Evolutionary conservation across 768 basidiomycete species (phyloP).

Genomic region (Suillus brevipes): DNA sequence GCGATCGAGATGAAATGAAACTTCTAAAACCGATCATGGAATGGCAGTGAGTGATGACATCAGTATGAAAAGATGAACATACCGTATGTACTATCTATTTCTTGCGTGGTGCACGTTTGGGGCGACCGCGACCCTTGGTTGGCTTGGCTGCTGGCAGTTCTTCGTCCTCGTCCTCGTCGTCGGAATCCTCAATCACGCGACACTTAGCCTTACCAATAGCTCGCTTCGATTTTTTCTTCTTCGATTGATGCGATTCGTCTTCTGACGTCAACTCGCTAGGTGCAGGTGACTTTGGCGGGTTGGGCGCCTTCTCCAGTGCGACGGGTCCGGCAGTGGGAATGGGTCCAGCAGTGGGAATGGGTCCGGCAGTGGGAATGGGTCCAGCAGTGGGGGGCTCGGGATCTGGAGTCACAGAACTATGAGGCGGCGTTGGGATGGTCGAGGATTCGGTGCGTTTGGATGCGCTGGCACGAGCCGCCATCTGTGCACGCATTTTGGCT

Average conservation of each 20-base stretch:
- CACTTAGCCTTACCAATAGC: background rate
- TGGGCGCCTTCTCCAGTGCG: no score
- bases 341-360: background rate
- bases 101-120: background rate
- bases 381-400: no score
- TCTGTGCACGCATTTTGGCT: background rate
- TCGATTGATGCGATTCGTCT: background rate
- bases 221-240: background rate
- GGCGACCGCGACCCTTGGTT: background rate
- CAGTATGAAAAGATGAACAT: background rate
- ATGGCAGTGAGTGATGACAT: no score
- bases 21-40: no score
- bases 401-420: background rate
- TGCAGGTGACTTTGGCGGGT: background rate
- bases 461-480: background rate
- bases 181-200: background rate
- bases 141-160: background rate
- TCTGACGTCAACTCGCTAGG: background rate
- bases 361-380: no score
- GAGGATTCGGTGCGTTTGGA: background rate
- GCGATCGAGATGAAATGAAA: no score
- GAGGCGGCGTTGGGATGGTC: background rate
- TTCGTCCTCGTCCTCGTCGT: background rate
- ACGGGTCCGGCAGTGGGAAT: no score
- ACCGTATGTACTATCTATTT: background rate